Percentiles rank a stretch among this genome's conserved stretches.
Evolutionary conservation across 768 basidiomycete species (phyloP).

Genomic region (Megacollybia marginata): DNA sequence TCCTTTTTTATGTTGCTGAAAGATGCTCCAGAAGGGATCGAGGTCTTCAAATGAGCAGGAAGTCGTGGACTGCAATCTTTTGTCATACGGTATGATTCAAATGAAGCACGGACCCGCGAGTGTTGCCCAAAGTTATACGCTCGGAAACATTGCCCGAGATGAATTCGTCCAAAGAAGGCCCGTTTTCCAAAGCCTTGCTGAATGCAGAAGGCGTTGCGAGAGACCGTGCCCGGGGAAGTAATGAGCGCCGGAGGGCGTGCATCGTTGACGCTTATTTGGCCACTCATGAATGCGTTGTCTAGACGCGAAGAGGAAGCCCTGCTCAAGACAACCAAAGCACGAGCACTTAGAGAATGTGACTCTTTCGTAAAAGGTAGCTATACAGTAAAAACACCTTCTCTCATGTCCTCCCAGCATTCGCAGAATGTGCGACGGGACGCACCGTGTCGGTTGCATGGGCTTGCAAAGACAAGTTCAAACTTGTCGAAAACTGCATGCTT

Average conservation of each 20-base stretch:
- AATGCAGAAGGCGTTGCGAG: conserved; percentile 44
- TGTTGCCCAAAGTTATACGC: conserved; percentile 65
- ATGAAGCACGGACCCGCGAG: conserved; percentile 39
- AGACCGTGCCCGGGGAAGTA: conserved; percentile 3
- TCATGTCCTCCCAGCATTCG: conserved; percentile 53
- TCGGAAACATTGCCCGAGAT: conserved; percentile 52
- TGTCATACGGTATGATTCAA: not conserved
- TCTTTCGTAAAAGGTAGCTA: conserved; percentile 59
- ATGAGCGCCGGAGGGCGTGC: not conserved
- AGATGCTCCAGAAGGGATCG: conserved; percentile 82
- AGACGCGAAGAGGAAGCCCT: conserved; percentile 85
- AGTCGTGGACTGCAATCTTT: conserved; percentile 60
- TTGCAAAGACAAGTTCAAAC: conserved; percentile 61
- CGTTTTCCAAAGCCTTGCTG: conserved; percentile 45
- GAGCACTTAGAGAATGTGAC: conserved; percentile 76
- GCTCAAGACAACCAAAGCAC: conserved; percentile 72
- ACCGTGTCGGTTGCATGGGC: conserved; percentile 83
- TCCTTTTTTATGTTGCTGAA: conserved; percentile 95
- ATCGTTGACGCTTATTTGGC: not conserved
- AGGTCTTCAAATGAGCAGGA: conserved; percentile 83
- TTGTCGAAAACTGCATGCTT: conserved; percentile 72
- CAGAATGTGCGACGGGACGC: conserved; percentile 74
- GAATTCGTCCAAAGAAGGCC: conserved; percentile 79
- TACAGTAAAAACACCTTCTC: not conserved
- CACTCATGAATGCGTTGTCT: conserved; percentile 73